Base-by-base conservation (phyloP, 2,329 filamentous ascomycete species). In the Aspergillus vadensis region DNA sequence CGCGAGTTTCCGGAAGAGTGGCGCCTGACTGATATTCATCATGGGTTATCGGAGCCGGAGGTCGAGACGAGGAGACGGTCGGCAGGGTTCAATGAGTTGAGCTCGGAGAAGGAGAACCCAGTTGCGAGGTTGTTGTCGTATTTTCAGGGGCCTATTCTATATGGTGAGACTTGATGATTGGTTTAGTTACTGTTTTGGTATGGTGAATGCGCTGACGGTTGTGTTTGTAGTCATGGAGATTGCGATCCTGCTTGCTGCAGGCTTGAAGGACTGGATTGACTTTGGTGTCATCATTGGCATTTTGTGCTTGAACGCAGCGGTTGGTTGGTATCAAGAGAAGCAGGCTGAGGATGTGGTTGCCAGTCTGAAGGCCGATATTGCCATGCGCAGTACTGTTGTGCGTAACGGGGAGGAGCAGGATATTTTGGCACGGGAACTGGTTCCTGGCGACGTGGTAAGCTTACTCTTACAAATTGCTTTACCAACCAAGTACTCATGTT, bases 311-410 rank as follows among this genome's bases (percentile, higher is more conserved):
- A 92, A 92, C 80, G 89, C 89, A 65, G 80, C 87, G 65, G 89
- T 91, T 75, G 89, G 89, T 81, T 91, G 88, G 86, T 91, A 91
- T 76, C 89, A 91, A 76, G 89, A 91, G 79, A 91, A 91, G 81
- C 88, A 91, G 78, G 89, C 89, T 69, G 89, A 88, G 67, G 89
- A 91, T 77, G 88, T 91, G 70, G 88, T 91, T 70, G 88, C 88
- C 58, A 86, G 82, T 64, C 80, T 91, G 63, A 91, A 91, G 82
- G 89, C 89, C 80, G 89, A 91, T 72, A 91, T 92, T 72, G 89
- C 89, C 69, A 89, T 91, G 86, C 88, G 86, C 78, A 85, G 87
- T 52, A 82, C 80, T 64, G 87, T 89, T 71, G 78, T 91, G 67
- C 88, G 89, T 71, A 83, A 90, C 72, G 88, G 89, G 63, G 79